Conservation (phyloP, 305 asterid genomes). For the Fraxinus paxiana region DNA sequence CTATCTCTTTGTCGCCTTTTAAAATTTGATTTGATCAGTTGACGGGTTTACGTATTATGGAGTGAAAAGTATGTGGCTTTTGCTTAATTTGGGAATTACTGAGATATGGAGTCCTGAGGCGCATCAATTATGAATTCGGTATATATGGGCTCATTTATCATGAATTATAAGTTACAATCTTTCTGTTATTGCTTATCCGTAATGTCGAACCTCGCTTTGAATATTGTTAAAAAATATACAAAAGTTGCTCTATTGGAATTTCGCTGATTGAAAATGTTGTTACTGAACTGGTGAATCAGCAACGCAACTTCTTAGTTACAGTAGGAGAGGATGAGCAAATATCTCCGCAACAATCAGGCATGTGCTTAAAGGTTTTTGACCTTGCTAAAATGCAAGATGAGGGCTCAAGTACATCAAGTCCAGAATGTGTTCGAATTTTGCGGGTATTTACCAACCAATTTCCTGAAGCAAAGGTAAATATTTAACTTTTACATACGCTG, state of each 20-base stretch:
- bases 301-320: conserved; percentile 76
- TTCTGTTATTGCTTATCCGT: background rate
- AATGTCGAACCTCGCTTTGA: no score
- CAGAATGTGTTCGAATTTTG: conserved; percentile 81
- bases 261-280: conserved; percentile 9
- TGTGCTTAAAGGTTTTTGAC: conserved; percentile 81
- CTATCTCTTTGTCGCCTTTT: background rate
- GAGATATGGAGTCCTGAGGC: background rate
- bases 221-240: no score
- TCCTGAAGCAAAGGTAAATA: conserved; percentile 96
- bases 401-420: conserved; percentile 69
- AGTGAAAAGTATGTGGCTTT: background rate
- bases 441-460: conserved; percentile 80
- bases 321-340: conserved; percentile 94
- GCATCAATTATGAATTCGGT: background rate
- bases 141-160: background rate
- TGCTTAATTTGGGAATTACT: background rate
- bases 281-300: conserved; percentile 47
- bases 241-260: no score
- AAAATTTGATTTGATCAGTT: background rate
- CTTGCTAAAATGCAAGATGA: conserved; percentile 78
- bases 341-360: conserved; percentile 58
- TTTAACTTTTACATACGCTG: no score
- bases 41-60: background rate
- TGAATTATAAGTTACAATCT: background rate